A percentile compares a stretch with the other conserved stretches of the same genome.
phyloP scores from a whole-genome alignment of 2,329 filamentous ascomycete genomes.

The Rosellinia necatrix region DNA sequence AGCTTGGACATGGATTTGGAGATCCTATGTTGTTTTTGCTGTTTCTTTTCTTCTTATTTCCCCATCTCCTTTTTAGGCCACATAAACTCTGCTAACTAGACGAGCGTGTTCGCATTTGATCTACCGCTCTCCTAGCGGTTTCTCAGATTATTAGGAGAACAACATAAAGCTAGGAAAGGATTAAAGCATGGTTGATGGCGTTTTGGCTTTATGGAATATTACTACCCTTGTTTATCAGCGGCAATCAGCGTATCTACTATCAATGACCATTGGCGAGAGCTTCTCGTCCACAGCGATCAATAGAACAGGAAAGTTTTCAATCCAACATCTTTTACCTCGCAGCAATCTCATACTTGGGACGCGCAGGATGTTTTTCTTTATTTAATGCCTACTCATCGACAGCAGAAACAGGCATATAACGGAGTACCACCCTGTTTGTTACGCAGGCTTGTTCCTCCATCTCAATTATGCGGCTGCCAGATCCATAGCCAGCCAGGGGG shows the following conservation, averaged over 20 bases:
- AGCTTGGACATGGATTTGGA: not conserved
- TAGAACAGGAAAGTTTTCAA: too few species aligned
- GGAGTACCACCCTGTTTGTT: too few species aligned
- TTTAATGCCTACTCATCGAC: too few species aligned
- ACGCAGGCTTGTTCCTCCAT: too few species aligned
- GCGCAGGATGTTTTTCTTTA: too few species aligned
- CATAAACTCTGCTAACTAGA: not conserved
- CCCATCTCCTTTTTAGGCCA: not conserved
- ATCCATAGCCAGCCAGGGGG: too few species aligned
- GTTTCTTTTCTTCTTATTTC: not conserved
- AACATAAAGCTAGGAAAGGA: not conserved
- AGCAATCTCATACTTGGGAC: too few species aligned
- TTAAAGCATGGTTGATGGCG: conserved; percentile 10
- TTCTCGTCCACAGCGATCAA: too few species aligned
- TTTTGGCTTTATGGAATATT: conserved; percentile 11
- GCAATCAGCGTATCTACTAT: not conserved
- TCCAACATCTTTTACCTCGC: too few species aligned
- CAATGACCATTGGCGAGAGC: too few species aligned
- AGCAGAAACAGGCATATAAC: too few species aligned
- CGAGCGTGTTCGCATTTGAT: conserved; percentile 9
- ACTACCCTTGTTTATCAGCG: not conserved
- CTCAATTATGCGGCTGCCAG: too few species aligned
- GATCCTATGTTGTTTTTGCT: not conserved
- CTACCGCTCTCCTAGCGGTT: not conserved
- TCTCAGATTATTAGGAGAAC: not conserved